phyloP scores from a whole-genome alignment of 192 early-diverging fungal species.

The Endogone sp. region DNA sequence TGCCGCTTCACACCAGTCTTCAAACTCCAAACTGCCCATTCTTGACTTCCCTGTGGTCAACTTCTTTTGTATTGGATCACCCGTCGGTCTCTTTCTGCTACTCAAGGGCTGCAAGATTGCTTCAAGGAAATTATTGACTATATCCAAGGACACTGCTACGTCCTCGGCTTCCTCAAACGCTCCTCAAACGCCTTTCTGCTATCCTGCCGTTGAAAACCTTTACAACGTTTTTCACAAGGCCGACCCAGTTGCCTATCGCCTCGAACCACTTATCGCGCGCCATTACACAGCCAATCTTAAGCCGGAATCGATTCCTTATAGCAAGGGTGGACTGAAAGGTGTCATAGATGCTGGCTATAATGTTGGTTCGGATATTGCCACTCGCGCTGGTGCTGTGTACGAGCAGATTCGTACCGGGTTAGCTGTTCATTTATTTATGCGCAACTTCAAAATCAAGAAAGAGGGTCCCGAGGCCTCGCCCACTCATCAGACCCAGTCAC shows the following conservation, averaged over 20 bases:
- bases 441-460: conserved; percentile 28
- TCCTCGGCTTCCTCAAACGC: conserved; percentile 18
- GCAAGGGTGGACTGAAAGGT: conserved; percentile 77
- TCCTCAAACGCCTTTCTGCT: conserved; percentile 32
- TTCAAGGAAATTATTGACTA: conserved; percentile 36
- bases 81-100: conserved; percentile 75
- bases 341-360: conserved; percentile 65
- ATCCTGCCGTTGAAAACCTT: conserved; percentile 64
- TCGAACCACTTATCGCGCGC: conserved; percentile 66
- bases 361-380: conserved; percentile 63
- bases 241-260: conserved; percentile 71
- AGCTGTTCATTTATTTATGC: conserved; percentile 55
- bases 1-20: neutral
- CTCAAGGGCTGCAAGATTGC: conserved; percentile 67
- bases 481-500: neutral
- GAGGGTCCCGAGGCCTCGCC: neutral
- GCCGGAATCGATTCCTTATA: conserved; percentile 72
- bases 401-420: conserved; percentile 52
- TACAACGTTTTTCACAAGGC: conserved; percentile 80
- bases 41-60: conserved; percentile 70
- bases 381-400: conserved; percentile 61
- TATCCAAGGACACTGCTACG: neutral
- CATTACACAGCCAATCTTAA: conserved; percentile 53
- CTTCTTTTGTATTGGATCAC: conserved; percentile 82
- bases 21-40: neutral